Evolutionary conservation across 352 stramenopile species (phyloP).

Genomic region (Globisporangium mamillatum): DNA sequence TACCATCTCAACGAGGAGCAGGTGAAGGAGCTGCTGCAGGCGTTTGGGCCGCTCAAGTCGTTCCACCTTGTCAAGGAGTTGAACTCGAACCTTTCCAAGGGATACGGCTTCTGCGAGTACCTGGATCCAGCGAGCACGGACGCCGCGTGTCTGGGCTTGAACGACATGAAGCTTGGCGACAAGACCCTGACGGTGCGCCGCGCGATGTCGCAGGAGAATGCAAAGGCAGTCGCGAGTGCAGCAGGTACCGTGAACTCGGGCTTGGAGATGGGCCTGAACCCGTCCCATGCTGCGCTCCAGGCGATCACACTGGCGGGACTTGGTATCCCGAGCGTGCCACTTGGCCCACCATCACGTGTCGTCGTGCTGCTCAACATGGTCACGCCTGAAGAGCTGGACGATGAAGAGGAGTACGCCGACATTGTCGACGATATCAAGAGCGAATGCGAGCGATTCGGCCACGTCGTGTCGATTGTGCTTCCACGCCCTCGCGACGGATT

Average conservation of each 20-base stretch:
- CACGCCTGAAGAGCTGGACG: conserved; percentile 92
- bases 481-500: conserved; percentile 67
- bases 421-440: conserved; percentile 96
- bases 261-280: conserved; percentile 63
- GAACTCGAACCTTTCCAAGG: conserved; percentile 91
- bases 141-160: conserved; percentile 91
- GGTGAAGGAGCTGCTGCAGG: conserved; percentile 92
- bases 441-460: conserved; percentile 90
- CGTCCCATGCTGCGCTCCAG: conserved; percentile 63
- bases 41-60: conserved; percentile 93
- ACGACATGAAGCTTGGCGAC: conserved; percentile 94
- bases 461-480: conserved; percentile 78
- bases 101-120: conserved; percentile 99
- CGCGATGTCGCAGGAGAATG: conserved; percentile 78
- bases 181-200: conserved; percentile 89
- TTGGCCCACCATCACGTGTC: conserved; percentile 72
- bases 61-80: conserved; percentile 97
- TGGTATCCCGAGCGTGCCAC: conserved; percentile 46
- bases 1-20: conserved; percentile 97
- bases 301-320: conserved; percentile 61
- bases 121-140: conserved; percentile 89
- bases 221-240: conserved; percentile 59
- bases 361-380: conserved; percentile 99
- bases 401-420: conserved; percentile 94
- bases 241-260: conserved; percentile 67